These are phyloP conservation scores for Paecilomyces sp. DNA, from an alignment of 2,329 filamentous ascomycete species.

Conservation along the genomic window DNA sequence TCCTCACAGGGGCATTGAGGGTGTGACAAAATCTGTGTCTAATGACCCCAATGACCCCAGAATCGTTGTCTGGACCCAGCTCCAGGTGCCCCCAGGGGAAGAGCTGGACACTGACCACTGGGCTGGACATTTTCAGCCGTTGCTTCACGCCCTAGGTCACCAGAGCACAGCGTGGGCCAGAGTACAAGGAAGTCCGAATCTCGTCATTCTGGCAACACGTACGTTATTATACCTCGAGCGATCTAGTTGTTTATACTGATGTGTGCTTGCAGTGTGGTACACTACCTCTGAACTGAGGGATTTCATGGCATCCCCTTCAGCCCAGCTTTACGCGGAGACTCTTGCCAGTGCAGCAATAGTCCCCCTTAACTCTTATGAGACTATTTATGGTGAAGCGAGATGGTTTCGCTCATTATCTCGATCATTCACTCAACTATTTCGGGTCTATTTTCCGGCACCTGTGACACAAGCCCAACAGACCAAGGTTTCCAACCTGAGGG, in stretches of 20 bases:
- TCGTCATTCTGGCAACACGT: neutral
- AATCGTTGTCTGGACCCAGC: neutral
- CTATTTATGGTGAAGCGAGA: neutral
- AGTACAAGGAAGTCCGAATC: neutral
- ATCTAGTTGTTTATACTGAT: neutral
- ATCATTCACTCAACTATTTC: constrained; percentile 5
- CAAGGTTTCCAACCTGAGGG: constrained; percentile 1
- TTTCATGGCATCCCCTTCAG: neutral
- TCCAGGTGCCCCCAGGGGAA: neutral
- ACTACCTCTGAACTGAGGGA: neutral
- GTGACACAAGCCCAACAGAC: constrained; percentile 3
- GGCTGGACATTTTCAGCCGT: neutral
- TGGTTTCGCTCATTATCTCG: neutral
- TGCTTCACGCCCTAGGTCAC: neutral
- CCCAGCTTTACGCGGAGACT: neutral
- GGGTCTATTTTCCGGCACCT: constrained; percentile 5
- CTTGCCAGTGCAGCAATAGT: neutral
- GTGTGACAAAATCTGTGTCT: neutral
- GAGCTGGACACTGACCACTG: neutral
- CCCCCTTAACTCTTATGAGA: neutral
- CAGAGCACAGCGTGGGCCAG: neutral
- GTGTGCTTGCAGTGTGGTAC: neutral
- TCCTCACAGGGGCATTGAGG: neutral
- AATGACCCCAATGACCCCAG: neutral
- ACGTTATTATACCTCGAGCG: neutral